Conservation (phyloP, 768 basidiomycete species). For the Lactarius tabidus region DNA sequence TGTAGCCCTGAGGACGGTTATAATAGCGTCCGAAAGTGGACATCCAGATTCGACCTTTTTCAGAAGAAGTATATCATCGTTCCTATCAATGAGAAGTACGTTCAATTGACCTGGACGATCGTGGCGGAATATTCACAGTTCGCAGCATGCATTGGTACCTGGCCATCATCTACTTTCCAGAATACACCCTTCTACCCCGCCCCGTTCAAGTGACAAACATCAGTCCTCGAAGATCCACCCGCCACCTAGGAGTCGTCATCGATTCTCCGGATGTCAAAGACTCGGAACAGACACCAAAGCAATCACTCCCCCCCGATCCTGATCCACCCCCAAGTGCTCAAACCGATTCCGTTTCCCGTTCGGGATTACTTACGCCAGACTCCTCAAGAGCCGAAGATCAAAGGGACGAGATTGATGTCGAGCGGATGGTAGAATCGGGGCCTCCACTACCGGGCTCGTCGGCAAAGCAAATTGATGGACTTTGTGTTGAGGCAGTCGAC, state of each 20-base stretch:
- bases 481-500: background rate
- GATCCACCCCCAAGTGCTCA: conserved; percentile 7
- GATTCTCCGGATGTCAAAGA: conserved; percentile 1
- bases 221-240: conserved; percentile 20
- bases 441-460: background rate
- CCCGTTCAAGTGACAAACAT: conserved; percentile 25
- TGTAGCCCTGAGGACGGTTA: conserved; percentile 61
- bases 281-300: background rate
- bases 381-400: conserved; percentile 17
- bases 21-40: conserved; percentile 90
- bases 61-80: conserved; percentile 89
- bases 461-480: background rate
- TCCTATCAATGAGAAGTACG: conserved; percentile 95
- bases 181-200: conserved; percentile 50
- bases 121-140: background rate
- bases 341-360: background rate
- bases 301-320: conserved; percentile 5
- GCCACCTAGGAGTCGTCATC: conserved; percentile 7
- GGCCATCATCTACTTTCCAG: conserved; percentile 86
- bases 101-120: conserved; percentile 1
- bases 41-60: conserved; percentile 82
- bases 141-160: conserved; percentile 94
- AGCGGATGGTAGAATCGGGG: conserved; percentile 20
- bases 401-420: conserved; percentile 22
- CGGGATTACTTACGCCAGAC: conserved; percentile 10